Evolutionary conservation across 176 grass and related monocot species (phyloP).

Genomic region (Saccharum spontaneum): DNA sequence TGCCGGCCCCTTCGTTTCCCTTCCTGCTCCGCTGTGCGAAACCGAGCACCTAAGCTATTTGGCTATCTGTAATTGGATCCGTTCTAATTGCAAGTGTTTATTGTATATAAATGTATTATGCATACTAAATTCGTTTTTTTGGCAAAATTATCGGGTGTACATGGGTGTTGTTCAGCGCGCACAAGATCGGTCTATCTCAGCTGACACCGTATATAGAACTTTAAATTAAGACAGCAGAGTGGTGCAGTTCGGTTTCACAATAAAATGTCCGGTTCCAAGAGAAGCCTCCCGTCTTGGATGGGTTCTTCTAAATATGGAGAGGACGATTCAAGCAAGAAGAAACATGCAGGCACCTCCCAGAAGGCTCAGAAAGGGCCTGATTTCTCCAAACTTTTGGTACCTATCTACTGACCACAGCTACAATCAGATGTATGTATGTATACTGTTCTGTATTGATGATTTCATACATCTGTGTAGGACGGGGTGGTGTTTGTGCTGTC

Average conservation of each 20-base stretch:
- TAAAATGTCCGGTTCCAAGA: constrained; percentile 42
- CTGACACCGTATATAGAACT: not conserved
- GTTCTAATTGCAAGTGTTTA: not conserved
- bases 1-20: not conserved
- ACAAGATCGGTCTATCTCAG: not conserved
- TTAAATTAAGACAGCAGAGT: not conserved
- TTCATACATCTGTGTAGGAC: constrained; percentile 42
- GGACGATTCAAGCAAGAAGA: constrained; percentile 58
- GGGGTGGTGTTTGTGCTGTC: constrained; percentile 77
- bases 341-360: constrained; percentile 33
- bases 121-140: not conserved
- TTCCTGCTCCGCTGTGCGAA: not conserved
- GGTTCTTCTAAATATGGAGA: constrained; percentile 37
- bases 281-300: constrained; percentile 67
- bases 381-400: constrained; percentile 80
- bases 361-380: constrained; percentile 27
- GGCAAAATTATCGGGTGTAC: not conserved
- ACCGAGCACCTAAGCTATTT: not conserved
- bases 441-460: not conserved
- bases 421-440: not conserved
- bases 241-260: not conserved
- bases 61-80: not conserved
- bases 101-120: not conserved
- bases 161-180: not conserved
- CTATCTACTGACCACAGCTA: not conserved